phyloP scores from a whole-genome alignment of 163 green algal species.

The Scenedesmus sp. region DNA sequence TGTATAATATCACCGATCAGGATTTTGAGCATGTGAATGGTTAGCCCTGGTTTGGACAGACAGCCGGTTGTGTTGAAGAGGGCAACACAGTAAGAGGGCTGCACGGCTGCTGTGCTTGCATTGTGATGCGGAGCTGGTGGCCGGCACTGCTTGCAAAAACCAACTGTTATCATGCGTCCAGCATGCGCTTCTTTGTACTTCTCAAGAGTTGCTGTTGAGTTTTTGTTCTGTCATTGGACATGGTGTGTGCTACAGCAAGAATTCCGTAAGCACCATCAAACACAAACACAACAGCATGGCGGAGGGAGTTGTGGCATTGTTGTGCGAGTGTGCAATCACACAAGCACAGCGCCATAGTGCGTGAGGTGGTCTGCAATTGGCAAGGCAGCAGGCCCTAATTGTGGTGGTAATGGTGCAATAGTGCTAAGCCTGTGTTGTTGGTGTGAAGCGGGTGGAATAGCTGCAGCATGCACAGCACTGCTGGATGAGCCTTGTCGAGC shows the following conservation, averaged over 20 bases:
- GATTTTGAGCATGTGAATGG: too few species aligned
- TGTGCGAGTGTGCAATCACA: neutral
- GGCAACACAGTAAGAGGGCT: neutral
- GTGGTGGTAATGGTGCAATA: neutral
- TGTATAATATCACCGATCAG: too few species aligned
- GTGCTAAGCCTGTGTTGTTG: neutral
- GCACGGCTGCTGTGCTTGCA: neutral
- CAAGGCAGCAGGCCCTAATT: neutral
- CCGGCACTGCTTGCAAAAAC: neutral
- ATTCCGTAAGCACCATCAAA: neutral
- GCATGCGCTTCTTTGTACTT: neutral
- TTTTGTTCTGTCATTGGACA: neutral
- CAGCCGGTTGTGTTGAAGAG: too few species aligned
- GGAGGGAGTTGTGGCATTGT: neutral
- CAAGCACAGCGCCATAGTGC: neutral
- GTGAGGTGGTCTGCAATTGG: neutral
- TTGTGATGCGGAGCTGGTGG: neutral
- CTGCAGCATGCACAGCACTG: neutral
- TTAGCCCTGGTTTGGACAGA: too few species aligned
- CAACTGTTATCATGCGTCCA: neutral
- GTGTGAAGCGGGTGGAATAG: neutral
- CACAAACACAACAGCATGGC: neutral
- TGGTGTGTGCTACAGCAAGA: neutral
- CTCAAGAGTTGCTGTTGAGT: neutral
- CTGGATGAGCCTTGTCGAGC: neutral